phyloP scores from a whole-genome alignment of 2,329 filamentous ascomycete species.

The Penicillium nordicum region DNA sequence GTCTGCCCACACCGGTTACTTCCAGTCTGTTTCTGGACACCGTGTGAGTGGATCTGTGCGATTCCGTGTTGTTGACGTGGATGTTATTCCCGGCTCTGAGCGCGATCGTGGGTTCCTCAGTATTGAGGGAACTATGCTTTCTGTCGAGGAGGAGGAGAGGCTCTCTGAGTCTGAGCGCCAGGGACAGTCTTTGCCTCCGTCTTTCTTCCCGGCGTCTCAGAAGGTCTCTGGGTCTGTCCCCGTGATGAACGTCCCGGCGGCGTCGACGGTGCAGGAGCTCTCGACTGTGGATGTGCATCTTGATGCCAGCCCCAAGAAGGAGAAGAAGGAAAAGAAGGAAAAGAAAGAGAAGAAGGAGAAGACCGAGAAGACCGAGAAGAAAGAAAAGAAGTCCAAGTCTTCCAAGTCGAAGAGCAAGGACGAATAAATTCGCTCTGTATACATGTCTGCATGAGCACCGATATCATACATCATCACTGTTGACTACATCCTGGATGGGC shows the following conservation, averaged over 20 bases:
- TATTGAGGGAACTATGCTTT: slow-evolving; percentile 83
- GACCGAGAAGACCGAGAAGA: slow-evolving; percentile 8
- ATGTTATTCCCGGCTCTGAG: slow-evolving; percentile 65
- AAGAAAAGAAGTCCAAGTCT: slow-evolving; percentile 10
- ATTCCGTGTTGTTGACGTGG: slow-evolving; percentile 81
- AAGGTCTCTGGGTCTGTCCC: slow-evolving; percentile 23
- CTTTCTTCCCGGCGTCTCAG: slow-evolving; percentile 13
- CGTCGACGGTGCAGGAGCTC: slow-evolving; percentile 12
- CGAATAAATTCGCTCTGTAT: slow-evolving; percentile 2
- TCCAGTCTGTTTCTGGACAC: slow-evolving; percentile 67
- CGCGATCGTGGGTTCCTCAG: slow-evolving; percentile 73
- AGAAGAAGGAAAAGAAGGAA: slow-evolving; percentile 17
- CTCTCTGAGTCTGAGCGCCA: slow-evolving; percentile 55
- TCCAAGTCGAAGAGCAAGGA: slow-evolving; percentile 12
- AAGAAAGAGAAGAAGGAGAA: slow-evolving; percentile 27
- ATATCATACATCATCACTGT: slow-evolving; percentile 10
- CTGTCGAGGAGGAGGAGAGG: slow-evolving; percentile 61
- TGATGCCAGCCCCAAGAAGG: slow-evolving; percentile 12
- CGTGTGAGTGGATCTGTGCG: slow-evolving; percentile 67
- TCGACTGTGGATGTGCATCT: slow-evolving; percentile 19
- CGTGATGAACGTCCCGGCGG: slow-evolving; percentile 11
- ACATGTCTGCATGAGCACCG: slow-evolving; percentile 7
- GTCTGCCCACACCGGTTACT: slow-evolving; percentile 62
- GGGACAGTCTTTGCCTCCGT: slow-evolving; percentile 31
- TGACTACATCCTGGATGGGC: slow-evolving; percentile 8